A percentile compares a stretch with the other conserved stretches of the same genome.
phyloP scores from a whole-genome alignment of 345 rosid genomes.

The Eucalyptus decipiens region DNA sequence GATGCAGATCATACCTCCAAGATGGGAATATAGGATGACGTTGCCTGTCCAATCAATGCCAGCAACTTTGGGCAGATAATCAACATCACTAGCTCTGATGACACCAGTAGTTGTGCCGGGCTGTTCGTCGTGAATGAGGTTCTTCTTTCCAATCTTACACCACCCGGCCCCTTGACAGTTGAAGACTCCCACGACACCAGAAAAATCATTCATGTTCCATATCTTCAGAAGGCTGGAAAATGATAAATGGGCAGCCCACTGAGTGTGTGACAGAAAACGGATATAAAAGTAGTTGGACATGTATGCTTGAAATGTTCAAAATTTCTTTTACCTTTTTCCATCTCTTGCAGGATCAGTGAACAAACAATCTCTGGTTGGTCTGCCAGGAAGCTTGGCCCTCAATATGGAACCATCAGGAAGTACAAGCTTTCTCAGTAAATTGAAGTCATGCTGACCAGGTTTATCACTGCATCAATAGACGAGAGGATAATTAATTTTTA shows the following conservation, averaged over 20 bases:
- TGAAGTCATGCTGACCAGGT: conserved; percentile 60
- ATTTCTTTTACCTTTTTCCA: conserved; percentile 26
- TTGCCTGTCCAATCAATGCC: conserved; percentile 44
- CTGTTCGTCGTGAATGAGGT: conserved; percentile 47
- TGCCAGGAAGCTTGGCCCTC: conserved; percentile 62
- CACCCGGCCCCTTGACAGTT: conserved; percentile 72
- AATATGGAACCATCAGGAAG: conserved; percentile 62
- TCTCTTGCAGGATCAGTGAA: conserved; percentile 56
- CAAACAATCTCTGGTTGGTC: conserved; percentile 60
- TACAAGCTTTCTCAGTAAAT: conserved; percentile 47
- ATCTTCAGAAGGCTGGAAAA: conserved; percentile 44
- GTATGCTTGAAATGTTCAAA: not conserved
- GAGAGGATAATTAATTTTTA: not conserved
- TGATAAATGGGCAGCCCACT: not conserved
- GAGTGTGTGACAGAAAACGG: not conserved
- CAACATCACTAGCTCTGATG: conserved; percentile 42
- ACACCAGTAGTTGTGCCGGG: conserved; percentile 39
- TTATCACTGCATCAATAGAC: conserved; percentile 30
- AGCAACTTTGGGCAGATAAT: conserved; percentile 42
- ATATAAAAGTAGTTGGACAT: not conserved
- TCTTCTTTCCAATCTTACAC: conserved; percentile 45
- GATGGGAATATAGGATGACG: conserved; percentile 39
- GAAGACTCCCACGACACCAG: conserved; percentile 49
- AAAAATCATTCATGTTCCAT: conserved; percentile 52
- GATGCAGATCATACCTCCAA: conserved; percentile 26